Percentiles rank a stretch among this genome's conserved stretches.
Conservation (phyloP, 1,284 basidiomycete genomes). For the Stygiomarasmius scandens region DNA sequence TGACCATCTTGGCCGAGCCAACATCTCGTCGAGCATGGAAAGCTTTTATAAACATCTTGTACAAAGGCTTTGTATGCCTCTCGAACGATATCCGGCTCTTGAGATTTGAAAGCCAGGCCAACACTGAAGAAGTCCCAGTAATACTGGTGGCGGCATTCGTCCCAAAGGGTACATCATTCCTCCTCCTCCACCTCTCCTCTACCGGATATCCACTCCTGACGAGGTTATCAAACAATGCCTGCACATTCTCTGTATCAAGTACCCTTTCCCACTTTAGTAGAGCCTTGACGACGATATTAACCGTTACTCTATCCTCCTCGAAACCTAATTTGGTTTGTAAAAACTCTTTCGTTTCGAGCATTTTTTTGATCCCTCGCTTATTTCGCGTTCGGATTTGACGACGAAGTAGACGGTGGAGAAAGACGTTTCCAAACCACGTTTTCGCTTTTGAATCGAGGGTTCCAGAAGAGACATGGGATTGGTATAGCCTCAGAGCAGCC, state of each 20-base stretch:
- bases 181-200: constrained; percentile 28
- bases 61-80: constrained; percentile 62
- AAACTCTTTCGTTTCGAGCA: constrained; percentile 40
- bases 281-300: constrained; percentile 64
- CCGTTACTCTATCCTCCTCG: constrained; percentile 61
- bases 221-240: constrained; percentile 62
- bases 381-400: constrained; percentile 33
- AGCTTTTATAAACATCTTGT: constrained; percentile 71
- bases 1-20: constrained; percentile 51
- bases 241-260: constrained; percentile 44
- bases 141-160: constrained; percentile 28
- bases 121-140: constrained; percentile 23
- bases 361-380: constrained; percentile 43
- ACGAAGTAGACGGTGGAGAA: constrained; percentile 48
- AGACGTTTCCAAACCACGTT: constrained; percentile 55
- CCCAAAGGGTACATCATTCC: constrained; percentile 45
- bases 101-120: constrained; percentile 34
- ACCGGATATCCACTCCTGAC: constrained; percentile 59
- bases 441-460: constrained; percentile 32
- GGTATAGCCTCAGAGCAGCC: constrained; percentile 48
- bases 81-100: constrained; percentile 45
- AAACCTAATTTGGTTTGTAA: constrained; percentile 48
- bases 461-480: constrained; percentile 20
- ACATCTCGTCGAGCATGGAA: constrained; percentile 57
- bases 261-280: constrained; percentile 50